phyloP scores from a whole-genome alignment of 352 stramenopile species.

The Globisporangium solare region DNA sequence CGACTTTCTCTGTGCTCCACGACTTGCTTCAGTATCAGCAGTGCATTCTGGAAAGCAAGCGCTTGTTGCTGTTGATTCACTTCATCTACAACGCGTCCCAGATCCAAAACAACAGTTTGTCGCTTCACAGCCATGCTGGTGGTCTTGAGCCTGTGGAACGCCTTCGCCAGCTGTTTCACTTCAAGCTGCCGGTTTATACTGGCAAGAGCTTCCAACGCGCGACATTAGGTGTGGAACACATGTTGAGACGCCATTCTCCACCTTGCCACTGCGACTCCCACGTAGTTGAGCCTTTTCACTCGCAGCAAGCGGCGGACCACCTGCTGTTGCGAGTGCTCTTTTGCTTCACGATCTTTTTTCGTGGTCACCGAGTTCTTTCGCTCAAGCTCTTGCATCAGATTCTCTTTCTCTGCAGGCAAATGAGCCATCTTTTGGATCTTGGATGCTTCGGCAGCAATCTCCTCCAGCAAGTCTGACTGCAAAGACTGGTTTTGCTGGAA shows the following conservation, averaged over 20 bases:
- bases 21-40: slow-evolving; percentile 1
- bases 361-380: slow-evolving; percentile 30
- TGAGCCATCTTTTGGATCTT: slow-evolving; percentile 71
- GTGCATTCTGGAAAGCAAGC: slow-evolving; percentile 1
- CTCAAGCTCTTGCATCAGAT: slow-evolving; percentile 45
- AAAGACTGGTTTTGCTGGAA: slow-evolving; percentile 68
- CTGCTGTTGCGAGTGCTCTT: slow-evolving; percentile 21
- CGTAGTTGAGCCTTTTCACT: slow-evolving; percentile 22
- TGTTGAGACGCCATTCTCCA: slow-evolving; percentile 5
- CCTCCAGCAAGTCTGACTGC: slow-evolving; percentile 59
- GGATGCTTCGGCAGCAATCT: slow-evolving; percentile 54
- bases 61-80: not conserved
- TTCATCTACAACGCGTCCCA: slow-evolving; percentile 2
- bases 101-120: not conserved
- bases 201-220: slow-evolving; percentile 3
- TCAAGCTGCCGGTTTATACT: slow-evolving; percentile 5
- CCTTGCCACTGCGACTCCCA: slow-evolving; percentile 13
- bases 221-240: not conserved
- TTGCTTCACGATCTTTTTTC: slow-evolving; percentile 24
- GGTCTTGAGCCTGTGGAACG: slow-evolving; percentile 8
- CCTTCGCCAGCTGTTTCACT: slow-evolving; percentile 8
- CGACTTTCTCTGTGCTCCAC: not conserved
- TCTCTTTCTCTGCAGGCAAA: slow-evolving; percentile 54
- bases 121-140: not conserved
- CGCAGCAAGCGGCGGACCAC: slow-evolving; percentile 29